phyloP scores from a whole-genome alignment of 495 filamentous ascomycete genomes.

The Hypoxylon lenormandii region DNA sequence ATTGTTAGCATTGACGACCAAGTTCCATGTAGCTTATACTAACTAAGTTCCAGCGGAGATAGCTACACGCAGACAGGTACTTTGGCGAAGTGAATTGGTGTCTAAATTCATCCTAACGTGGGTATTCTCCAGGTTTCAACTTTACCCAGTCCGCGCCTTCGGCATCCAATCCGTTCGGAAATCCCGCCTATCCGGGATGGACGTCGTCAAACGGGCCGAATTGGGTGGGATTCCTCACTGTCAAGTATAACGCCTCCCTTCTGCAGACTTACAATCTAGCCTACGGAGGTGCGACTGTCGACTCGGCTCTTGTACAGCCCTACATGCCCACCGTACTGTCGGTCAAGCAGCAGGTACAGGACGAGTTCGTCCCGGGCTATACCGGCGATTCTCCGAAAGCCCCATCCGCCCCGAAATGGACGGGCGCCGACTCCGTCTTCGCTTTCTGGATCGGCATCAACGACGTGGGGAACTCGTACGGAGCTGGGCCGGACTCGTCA shows the following conservation, averaged over 20 bases:
- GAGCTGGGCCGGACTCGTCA: conserved; percentile 52
- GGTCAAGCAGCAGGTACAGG: conserved; percentile 68
- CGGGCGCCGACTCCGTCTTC: conserved; percentile 70
- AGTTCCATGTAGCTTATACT: conserved; percentile 16
- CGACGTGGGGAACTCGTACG: conserved; percentile 76
- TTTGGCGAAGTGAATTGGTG: no score
- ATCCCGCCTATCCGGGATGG: conserved; percentile 73
- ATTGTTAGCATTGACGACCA: conserved; percentile 55
- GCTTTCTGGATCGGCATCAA: conserved; percentile 84
- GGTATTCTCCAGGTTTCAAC: conserved; percentile 68
- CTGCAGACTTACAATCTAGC: conserved; percentile 76
- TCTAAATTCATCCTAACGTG: conserved; percentile 10
- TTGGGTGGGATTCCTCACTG: conserved; percentile 76
- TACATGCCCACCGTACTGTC: conserved; percentile 66
- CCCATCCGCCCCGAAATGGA: conserved; percentile 67
- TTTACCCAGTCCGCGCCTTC: conserved; percentile 69
- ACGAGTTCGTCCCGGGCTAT: conserved; percentile 62
- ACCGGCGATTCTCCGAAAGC: conserved; percentile 53
- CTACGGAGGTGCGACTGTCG: conserved; percentile 75
- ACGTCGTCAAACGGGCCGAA: conserved; percentile 71
- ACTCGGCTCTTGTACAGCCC: conserved; percentile 67
- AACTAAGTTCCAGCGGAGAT: conserved; percentile 60
- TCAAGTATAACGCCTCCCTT: conserved; percentile 69
- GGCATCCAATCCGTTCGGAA: conserved; percentile 77
- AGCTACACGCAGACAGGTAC: conserved; percentile 61